A percentile compares a stretch with the other conserved stretches of the same genome.
Evolutionary conservation across 441 rosid species (phyloP).

Genomic region (Macaranga tanarius): DNA sequence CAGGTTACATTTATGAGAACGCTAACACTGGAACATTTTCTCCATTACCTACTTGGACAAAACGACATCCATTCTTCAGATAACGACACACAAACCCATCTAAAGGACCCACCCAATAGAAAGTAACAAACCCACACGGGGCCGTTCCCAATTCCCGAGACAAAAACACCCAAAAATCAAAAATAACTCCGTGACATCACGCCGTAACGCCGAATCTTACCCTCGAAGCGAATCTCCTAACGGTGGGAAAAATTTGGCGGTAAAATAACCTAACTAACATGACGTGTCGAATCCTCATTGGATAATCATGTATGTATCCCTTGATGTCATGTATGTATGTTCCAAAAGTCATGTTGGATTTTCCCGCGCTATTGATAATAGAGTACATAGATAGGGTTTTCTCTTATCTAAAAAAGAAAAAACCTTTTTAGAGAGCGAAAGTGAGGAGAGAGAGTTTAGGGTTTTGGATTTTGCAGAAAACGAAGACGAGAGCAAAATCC

Average conservation of each 20-base stretch:
- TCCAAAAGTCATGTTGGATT: conserved; percentile 33
- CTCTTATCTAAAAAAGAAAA: conserved; percentile 13
- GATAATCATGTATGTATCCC: conserved; percentile 22
- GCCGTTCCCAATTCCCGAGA: conserved; percentile 15
- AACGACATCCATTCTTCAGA: background rate
- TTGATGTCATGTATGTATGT: conserved; percentile 31
- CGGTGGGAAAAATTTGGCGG: conserved; percentile 59
- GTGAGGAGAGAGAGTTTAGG: conserved; percentile 24
- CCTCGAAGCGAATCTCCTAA: conserved; percentile 43
- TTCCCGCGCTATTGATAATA: conserved; percentile 68
- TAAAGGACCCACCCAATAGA: background rate
- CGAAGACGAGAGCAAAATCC: no score
- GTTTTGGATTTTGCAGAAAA: background rate
- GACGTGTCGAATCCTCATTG: conserved; percentile 43
- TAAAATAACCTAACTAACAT: conserved; percentile 27
- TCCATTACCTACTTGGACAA: background rate
- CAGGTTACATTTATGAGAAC: background rate
- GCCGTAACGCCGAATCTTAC: conserved; percentile 44
- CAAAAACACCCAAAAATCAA: background rate
- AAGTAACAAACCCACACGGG: conserved; percentile 5
- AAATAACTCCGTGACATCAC: conserved; percentile 28
- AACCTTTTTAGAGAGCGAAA: conserved; percentile 19
- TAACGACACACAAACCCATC: background rate
- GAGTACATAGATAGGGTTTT: conserved; percentile 42
- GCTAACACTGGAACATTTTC: background rate